Conservation (phyloP, 176 grass and related monocot species). For the Zea luxurians region DNA sequence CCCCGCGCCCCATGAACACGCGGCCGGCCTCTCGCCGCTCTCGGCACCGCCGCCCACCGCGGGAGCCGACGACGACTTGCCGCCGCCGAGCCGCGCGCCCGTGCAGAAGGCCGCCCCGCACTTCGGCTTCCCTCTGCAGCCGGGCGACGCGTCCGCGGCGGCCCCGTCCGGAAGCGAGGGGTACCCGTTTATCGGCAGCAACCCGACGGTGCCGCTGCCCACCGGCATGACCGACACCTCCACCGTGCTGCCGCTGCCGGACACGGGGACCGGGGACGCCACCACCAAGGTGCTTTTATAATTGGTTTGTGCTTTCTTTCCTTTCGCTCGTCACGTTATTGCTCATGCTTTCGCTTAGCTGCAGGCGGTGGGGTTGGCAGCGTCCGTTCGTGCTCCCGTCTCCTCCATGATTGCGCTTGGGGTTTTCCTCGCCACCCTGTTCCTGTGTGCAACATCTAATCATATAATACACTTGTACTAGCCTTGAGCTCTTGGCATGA, state of each 20-base stretch:
- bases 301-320: not conserved
- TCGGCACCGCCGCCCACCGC: constrained; percentile 25
- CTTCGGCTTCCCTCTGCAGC: constrained; percentile 56
- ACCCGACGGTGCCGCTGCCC: constrained; percentile 56
- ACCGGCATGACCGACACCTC: constrained; percentile 49
- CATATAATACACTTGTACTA: not conserved
- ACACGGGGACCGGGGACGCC: constrained; percentile 10
- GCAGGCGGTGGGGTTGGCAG: constrained; percentile 41
- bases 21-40: not conserved
- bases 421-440: not conserved
- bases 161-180: constrained; percentile 38
- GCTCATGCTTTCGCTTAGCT: not conserved
- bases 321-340: not conserved
- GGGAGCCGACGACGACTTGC: constrained; percentile 45
- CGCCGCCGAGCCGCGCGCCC: not conserved
- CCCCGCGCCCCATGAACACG: not conserved
- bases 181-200: constrained; percentile 61
- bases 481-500: not conserved
- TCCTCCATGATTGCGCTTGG: constrained; percentile 34
- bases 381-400: not conserved
- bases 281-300: constrained; percentile 12
- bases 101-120: constrained; percentile 10
- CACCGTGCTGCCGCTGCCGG: constrained; percentile 48
- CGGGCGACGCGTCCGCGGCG: not conserved
- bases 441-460: not conserved